Evolutionary conservation across 2,329 filamentous ascomycete species (phyloP).

Genomic region (Ophiocordyceps camponoti-floridani): DNA sequence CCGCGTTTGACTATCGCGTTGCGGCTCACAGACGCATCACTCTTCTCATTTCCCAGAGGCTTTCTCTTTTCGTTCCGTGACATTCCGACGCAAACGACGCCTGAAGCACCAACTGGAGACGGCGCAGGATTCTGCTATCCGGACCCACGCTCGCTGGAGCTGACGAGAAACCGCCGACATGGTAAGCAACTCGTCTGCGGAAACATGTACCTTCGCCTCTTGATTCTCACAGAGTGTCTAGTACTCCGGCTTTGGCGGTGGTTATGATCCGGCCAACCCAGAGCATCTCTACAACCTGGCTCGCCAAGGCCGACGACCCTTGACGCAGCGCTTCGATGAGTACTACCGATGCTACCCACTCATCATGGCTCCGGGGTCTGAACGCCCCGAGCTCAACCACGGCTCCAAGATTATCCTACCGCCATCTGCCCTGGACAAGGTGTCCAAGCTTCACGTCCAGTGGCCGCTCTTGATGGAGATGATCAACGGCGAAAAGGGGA

Average conservation of each 20-base stretch:
- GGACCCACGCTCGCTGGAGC: too few species aligned
- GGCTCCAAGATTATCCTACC: conserved; percentile 96
- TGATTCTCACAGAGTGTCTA: conserved; percentile 5
- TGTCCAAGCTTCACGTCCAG: conserved; percentile 87
- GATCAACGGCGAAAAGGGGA: conserved; percentile 66
- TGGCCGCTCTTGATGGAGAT: conserved; percentile 97
- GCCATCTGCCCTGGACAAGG: conserved; percentile 90
- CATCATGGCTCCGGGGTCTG: conserved; percentile 80
- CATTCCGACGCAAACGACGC: too few species aligned
- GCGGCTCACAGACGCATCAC: not conserved
- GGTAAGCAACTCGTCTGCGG: not conserved
- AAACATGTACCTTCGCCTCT: too few species aligned
- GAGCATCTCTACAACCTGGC: conserved; percentile 31
- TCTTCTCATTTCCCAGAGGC: not conserved
- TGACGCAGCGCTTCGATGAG: conserved; percentile 77
- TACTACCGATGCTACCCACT: conserved; percentile 97
- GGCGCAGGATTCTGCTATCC: not conserved
- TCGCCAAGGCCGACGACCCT: conserved; percentile 24
- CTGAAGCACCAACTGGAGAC: too few species aligned
- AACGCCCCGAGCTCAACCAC: conserved; percentile 80
- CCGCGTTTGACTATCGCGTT: not conserved
- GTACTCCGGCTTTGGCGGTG: conserved; percentile 20
- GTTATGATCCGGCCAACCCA: conserved; percentile 28
- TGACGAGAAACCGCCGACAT: not conserved
- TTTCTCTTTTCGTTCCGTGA: too few species aligned